Evolutionary conservation across 768 basidiomycete species (phyloP).

Genomic region (Tylopilus plumbeoviolaceoides): DNA sequence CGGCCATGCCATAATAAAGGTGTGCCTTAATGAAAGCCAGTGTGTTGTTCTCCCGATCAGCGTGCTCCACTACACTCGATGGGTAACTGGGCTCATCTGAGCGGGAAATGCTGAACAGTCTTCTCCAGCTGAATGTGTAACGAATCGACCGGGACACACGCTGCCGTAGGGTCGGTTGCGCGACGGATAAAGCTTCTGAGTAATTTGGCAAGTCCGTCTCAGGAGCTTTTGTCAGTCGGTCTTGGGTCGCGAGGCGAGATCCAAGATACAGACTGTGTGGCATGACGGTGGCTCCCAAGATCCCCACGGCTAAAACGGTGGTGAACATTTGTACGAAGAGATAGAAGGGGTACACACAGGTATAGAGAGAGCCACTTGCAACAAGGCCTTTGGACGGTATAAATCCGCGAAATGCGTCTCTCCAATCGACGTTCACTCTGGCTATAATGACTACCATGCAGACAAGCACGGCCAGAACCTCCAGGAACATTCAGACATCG

Average conservation of each 20-base stretch:
- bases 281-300: conserved; percentile 87
- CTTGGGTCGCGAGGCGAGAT: conserved; percentile 79
- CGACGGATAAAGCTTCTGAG: background rate
- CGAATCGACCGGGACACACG: conserved; percentile 9
- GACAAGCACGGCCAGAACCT: conserved; percentile 69
- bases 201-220: conserved; percentile 18
- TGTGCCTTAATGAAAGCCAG: conserved; percentile 57
- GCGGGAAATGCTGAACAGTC: conserved; percentile 23
- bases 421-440: conserved; percentile 69
- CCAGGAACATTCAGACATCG: background rate
- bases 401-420: conserved; percentile 67
- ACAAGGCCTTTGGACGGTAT: conserved; percentile 67
- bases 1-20: conserved; percentile 59
- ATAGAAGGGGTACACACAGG: conserved; percentile 42
- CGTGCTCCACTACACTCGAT: conserved; percentile 38
- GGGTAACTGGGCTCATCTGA: conserved; percentile 21
- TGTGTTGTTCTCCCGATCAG: conserved; percentile 54
- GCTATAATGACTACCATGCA: conserved; percentile 78
- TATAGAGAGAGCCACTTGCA: conserved; percentile 55
- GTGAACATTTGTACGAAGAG: conserved; percentile 12
- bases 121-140: conserved; percentile 9
- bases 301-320: conserved; percentile 52
- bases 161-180: conserved; percentile 22
- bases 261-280: conserved; percentile 91
- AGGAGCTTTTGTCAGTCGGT: conserved; percentile 47